Base-by-base conservation (phyloP, 495 filamentous ascomycete genomes). In the Lophium mytilinum region DNA sequence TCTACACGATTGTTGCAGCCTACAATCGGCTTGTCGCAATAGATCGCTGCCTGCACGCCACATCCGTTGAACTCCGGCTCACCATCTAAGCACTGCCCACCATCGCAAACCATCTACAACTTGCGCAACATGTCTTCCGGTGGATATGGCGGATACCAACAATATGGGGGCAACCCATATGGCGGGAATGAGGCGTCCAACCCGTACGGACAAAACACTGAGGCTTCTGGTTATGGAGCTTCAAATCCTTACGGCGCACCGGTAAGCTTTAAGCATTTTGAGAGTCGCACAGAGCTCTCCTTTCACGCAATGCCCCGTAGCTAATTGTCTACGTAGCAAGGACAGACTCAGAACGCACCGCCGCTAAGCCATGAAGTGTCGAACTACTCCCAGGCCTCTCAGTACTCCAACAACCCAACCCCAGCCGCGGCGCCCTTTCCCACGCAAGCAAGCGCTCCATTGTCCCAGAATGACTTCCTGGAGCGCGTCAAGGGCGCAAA, bases 401-500 rank as follows among this genome's bases (percentile, higher is more conserved):
- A 69, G 36, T 71, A 71, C 40, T 58, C 60, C 42, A 30, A 30
- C 24, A 6, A 2, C 24, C 24, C 24, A 30, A 30, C 55, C 18
- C 52, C 59, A 60, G 52, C 36, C 41, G 45, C 56, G 24, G 45
- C 56, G 24, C 52, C 54, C 10, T 18, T 34, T 9, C 61, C 57
- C 15, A 52, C 51, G 3, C 60, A 57, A 12, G 33, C 46, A 35
- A 41, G 33, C 58, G 47, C 55, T 17, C 52, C 63, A 47, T n/a
- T 65, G 17, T 57, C 61, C 37, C 69, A 80, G 54, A 68, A 74
- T 63, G 81, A 85, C 52, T 87, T 84, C 72, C 74, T 87, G 55
- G 63, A 68, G 53, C 78, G 80, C 59, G 78, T 86, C 60, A 74
- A 81, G 63, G 75, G 73, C 55, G 73, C 78, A 51, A 79, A 80